Evolutionary conservation across 345 rosid species (phyloP).

Genomic region (Anastatica hierochuntica): DNA sequence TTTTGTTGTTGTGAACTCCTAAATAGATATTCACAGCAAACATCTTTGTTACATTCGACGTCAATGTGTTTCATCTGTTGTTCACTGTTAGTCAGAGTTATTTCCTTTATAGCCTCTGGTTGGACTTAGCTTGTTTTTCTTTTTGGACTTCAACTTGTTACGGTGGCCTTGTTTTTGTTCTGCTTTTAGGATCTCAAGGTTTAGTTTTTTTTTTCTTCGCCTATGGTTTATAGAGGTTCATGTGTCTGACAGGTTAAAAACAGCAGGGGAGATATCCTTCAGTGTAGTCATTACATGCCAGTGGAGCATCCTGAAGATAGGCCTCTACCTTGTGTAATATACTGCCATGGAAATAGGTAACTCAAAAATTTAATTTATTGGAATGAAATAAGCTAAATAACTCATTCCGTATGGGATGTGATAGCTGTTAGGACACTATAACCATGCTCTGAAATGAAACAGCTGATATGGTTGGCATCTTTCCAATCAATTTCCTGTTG

Average conservation of each 20-base stretch:
- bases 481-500: neutral
- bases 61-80: neutral
- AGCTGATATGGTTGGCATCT: neutral
- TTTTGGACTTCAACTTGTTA: neutral
- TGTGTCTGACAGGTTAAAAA: slow-evolving; percentile 58
- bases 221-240: slow-evolving; percentile 7
- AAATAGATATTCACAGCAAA: neutral
- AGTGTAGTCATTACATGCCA: slow-evolving; percentile 88
- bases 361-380: neutral
- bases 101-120: neutral
- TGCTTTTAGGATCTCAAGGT: slow-evolving; percentile 30
- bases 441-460: neutral
- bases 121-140: neutral
- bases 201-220: neutral
- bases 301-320: slow-evolving; percentile 53
- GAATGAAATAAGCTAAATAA: neutral
- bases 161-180: neutral
- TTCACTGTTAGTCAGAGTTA: neutral
- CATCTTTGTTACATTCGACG: too few relatives aligned
- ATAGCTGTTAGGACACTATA: neutral
- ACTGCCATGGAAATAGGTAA: slow-evolving; percentile 97
- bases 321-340: slow-evolving; percentile 87
- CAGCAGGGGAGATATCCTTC: slow-evolving; percentile 57
- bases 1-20: neutral
- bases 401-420: neutral